Conservation (phyloP, 2,329 filamentous ascomycete genomes). For the Neurospora sp. region DNA sequence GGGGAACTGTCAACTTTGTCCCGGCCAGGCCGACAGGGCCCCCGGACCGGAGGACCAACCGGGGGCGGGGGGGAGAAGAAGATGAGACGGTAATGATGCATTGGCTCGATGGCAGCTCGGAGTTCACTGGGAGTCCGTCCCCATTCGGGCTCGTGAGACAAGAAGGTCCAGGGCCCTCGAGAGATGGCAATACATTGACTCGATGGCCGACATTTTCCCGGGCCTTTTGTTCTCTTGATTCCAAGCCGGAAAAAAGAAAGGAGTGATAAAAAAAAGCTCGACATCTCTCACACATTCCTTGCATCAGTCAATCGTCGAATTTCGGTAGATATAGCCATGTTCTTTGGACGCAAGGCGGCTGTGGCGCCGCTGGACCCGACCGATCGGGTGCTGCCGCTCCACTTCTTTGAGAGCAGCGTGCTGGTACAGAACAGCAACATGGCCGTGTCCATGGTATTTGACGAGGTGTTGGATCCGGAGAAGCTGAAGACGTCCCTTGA, state of each 20-base stretch:
- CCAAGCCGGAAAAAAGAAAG: not conserved
- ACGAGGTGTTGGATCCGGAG: slow-evolving; percentile 17
- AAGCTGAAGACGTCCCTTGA: slow-evolving; percentile 16
- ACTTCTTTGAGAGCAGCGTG: slow-evolving; percentile 17
- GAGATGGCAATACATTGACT: not conserved
- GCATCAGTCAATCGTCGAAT: not conserved
- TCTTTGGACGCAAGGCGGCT: slow-evolving; percentile 8
- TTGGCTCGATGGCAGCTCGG: not conserved
- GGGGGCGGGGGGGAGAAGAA: not conserved
- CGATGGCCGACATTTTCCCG: not conserved
- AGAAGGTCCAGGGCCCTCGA: not conserved
- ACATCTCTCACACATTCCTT: not conserved
- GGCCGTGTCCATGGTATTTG: slow-evolving; percentile 14
- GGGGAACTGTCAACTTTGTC: not conserved
- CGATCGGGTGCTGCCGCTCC: slow-evolving; percentile 14
- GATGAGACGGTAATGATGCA: not conserved
- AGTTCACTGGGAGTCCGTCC: not conserved
- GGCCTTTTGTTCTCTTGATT: not conserved
- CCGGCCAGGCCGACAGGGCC: too few relatives aligned
- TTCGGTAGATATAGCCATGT: slow-evolving; percentile 5
- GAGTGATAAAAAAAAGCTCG: not conserved
- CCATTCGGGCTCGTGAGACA: not conserved
- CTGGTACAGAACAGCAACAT: slow-evolving; percentile 16
- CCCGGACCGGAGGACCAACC: not conserved
- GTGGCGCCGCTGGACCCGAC: slow-evolving; percentile 3